Evolutionary conservation across 2,329 filamentous ascomycete species (phyloP).

Genomic region (Ceratocystis colombiana): DNA sequence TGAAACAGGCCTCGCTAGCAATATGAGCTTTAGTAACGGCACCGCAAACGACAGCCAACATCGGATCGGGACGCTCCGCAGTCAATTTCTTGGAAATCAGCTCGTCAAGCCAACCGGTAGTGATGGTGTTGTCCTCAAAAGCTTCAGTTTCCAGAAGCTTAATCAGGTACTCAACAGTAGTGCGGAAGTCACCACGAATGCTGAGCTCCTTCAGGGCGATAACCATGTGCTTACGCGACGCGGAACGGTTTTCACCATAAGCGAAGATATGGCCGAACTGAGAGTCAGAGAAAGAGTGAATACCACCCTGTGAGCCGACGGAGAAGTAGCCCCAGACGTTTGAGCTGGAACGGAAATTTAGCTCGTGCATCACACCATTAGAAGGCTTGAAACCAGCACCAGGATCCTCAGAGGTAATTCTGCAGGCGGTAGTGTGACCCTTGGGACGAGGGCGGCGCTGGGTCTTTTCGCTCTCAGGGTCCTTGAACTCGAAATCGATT

Average conservation of each 20-base stretch:
- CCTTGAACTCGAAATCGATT: conserved; percentile 95
- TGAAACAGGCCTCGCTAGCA: conserved; percentile 79
- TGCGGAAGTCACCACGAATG: conserved; percentile 98
- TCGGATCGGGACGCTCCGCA: conserved; percentile 85
- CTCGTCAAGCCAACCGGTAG: conserved; percentile 96
- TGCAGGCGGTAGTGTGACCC: conserved; percentile 94
- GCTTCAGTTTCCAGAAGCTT: conserved; percentile 97
- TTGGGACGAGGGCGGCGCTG: conserved; percentile 88
- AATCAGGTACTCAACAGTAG: conserved; percentile 96
- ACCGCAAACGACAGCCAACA: conserved; percentile 89
- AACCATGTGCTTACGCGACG: conserved; percentile 98
- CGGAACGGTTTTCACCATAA: conserved; percentile 92
- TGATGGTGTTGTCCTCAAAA: conserved; percentile 98
- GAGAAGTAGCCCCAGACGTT: conserved; percentile 99
- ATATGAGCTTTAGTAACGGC: conserved; percentile 91
- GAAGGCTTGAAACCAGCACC: conserved; percentile 99
- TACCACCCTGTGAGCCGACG: conserved; percentile 88
- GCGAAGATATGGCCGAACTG: conserved; percentile 99
- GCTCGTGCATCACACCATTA: conserved; percentile 95
- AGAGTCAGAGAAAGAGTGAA: conserved; percentile 98
- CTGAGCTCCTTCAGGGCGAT: conserved; percentile 96
- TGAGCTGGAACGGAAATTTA: conserved; percentile 97
- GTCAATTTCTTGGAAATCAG: conserved; percentile 96
- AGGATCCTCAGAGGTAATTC: conserved; percentile 97
- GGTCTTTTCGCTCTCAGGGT: conserved; percentile 67